Base-by-base conservation (phyloP, 2,329 filamentous ascomycete species). In the Cladosporium sp. region DNA sequence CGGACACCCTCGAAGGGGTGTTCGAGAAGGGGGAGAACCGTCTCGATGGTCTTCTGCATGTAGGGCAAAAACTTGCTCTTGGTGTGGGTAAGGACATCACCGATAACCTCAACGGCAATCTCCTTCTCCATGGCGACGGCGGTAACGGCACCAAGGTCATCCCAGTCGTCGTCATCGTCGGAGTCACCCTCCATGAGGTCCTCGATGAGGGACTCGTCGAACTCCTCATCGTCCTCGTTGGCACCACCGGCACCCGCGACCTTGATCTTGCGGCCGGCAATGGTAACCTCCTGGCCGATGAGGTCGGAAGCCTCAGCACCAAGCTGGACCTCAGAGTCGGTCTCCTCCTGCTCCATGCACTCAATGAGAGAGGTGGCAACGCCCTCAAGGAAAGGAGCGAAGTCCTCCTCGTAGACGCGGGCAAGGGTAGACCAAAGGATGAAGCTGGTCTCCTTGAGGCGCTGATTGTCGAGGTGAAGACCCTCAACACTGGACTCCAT, bases 71-170 rank as follows among this genome's bases (percentile, higher is more conserved):
- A 91, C 65, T 88, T 84, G 70, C 84, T 84, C 74, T 90, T 92
- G 50, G 90, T 90, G 78, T 95, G 88, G 49, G 89, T 88, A 69
- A 97, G 88, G 62, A 99, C 86, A 71, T 99, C 94, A 64, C 92
- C 94, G 37, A 97, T 84, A 5, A 97, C 92, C 74, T 99, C 94
- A 45, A 96, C 86, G 38, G 94, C 93, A 67, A 97, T 95, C 76
- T 99, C 94, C 78, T 97, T 97, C 82, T 97, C 94, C 68, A 96
- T 84, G 22, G 93, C 91, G 58, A 97, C 85, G 55, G 92, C 91
- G 25, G 91, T 95, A 62, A 95, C 89, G 52, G 90, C 90, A 59
- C 86, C 87, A 50, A 95, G 81, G 67, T 92, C 89, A 67, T 92
- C 88, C 84, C 90, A 92, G 61, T 92, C 90, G 60, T 91, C 90